phyloP scores from a whole-genome alignment of 257 asterid species.

The Solanum corneliomulleri region DNA sequence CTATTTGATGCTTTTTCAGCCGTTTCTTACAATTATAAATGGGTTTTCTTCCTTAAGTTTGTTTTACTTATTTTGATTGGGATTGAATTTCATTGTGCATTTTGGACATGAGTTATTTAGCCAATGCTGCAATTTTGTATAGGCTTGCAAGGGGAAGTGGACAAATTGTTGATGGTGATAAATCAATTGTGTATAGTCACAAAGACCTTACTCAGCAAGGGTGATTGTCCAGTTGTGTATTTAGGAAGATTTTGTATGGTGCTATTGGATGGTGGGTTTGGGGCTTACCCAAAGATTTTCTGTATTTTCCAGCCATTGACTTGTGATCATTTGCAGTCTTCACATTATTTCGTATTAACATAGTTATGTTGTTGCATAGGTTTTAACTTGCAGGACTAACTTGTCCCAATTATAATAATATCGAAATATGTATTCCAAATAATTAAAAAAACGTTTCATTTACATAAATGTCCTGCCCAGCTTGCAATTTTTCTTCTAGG shows the following conservation, averaged over 20 bases:
- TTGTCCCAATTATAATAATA: background rate
- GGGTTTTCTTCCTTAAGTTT: background rate
- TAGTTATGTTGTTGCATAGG: background rate
- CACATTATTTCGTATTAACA: background rate
- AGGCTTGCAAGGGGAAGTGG: slow-evolving; percentile 49
- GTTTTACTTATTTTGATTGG: background rate
- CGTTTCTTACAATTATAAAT: background rate
- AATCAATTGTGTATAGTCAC: slow-evolving; percentile 31
- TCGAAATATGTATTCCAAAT: background rate
- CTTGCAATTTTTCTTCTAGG: background rate
- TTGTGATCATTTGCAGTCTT: background rate
- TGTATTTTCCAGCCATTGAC: background rate
- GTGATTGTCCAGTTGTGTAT: background rate
- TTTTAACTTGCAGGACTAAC: background rate
- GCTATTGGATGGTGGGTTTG: background rate
- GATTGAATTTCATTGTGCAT: background rate
- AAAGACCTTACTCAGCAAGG: slow-evolving; percentile 16
- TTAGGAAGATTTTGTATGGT: background rate
- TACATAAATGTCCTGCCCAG: background rate
- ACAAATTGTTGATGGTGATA: slow-evolving; percentile 41
- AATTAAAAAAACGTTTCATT: background rate
- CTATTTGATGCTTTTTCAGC: background rate
- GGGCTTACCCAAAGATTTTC: background rate
- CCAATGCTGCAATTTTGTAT: background rate
- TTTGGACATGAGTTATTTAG: background rate